Conservation (phyloP, 331 rosid genomes). For the Spiraea crenata region DNA sequence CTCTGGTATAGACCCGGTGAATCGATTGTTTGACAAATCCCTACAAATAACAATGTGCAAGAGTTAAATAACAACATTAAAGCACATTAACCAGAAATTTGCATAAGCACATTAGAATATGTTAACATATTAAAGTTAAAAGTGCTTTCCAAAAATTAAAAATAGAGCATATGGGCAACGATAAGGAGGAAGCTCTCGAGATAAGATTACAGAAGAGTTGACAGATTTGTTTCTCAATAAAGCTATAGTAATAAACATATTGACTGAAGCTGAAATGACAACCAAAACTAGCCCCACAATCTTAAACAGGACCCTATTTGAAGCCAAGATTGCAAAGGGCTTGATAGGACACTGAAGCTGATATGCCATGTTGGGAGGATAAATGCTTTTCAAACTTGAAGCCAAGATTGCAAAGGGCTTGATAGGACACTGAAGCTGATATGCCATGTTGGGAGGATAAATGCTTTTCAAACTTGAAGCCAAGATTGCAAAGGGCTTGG, state of each 20-base stretch:
- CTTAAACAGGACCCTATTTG: neutral
- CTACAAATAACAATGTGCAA: constrained; percentile 28
- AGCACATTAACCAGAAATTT: neutral
- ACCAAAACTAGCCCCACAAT: neutral
- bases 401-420: neutral
- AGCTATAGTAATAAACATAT: neutral
- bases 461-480: too few species aligned
- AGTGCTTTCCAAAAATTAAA: neutral
- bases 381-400: neutral
- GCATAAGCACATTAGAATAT: neutral
- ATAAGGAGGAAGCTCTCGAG: neutral
- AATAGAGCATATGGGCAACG: too few species aligned
- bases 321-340: neutral
- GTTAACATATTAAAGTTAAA: neutral
- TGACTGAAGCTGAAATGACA: constrained; percentile 1
- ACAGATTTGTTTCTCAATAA: neutral
- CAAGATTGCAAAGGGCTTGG: neutral
- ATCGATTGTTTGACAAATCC: constrained; percentile 86
- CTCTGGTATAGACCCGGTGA: constrained; percentile 84
- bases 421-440: too few species aligned
- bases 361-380: neutral
- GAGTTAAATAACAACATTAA: neutral
- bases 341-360: too few species aligned
- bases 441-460: neutral
- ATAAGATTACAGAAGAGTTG: neutral